These are phyloP conservation scores for Fusarium pseudoanthophilum DNA, from an alignment of 2,329 filamentous ascomycete genomes.

Conservation along the genomic window DNA sequence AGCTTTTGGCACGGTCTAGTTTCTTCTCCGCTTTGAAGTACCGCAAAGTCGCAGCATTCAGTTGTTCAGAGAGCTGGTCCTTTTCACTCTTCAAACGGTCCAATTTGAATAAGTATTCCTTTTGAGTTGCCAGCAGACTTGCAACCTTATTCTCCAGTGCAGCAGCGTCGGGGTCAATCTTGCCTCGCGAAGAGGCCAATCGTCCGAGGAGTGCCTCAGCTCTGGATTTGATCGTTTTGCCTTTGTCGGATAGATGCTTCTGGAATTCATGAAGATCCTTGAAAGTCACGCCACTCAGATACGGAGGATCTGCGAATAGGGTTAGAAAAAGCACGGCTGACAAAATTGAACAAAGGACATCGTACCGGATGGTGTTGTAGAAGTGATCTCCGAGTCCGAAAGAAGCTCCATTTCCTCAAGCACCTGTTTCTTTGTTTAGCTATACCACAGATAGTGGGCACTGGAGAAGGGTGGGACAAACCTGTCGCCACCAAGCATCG, in stretches of 20 bases:
- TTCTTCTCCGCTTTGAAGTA: constrained; percentile 97
- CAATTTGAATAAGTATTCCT: constrained; percentile 79
- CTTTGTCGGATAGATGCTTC: constrained; percentile 80
- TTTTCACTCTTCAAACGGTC: constrained; percentile 82
- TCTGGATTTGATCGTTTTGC: constrained; percentile 78
- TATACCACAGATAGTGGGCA: not conserved
- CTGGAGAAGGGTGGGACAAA: constrained; percentile 55
- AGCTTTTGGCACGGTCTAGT: constrained; percentile 87
- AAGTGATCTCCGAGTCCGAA: constrained; percentile 57
- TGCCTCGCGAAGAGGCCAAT: constrained; percentile 62
- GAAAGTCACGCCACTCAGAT: constrained; percentile 69
- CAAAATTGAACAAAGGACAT: not conserved
- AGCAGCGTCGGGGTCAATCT: constrained; percentile 73
- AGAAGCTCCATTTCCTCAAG: constrained; percentile 72
- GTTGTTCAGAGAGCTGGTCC: constrained; percentile 83
- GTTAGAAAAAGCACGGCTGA: constrained; percentile 26
- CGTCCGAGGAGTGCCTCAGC: constrained; percentile 75
- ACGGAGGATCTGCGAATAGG: constrained; percentile 60
- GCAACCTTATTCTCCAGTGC: constrained; percentile 81
- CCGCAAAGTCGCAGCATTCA: constrained; percentile 88
- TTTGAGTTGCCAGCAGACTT: constrained; percentile 81
- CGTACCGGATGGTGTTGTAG: constrained; percentile 43
- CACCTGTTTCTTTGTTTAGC: constrained; percentile 55
- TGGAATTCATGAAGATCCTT: constrained; percentile 79
- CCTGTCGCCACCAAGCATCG: constrained; percentile 95